Conservation (phyloP, 2,329 filamentous ascomycete species). For the Paraphaeosphaeria minitans region DNA sequence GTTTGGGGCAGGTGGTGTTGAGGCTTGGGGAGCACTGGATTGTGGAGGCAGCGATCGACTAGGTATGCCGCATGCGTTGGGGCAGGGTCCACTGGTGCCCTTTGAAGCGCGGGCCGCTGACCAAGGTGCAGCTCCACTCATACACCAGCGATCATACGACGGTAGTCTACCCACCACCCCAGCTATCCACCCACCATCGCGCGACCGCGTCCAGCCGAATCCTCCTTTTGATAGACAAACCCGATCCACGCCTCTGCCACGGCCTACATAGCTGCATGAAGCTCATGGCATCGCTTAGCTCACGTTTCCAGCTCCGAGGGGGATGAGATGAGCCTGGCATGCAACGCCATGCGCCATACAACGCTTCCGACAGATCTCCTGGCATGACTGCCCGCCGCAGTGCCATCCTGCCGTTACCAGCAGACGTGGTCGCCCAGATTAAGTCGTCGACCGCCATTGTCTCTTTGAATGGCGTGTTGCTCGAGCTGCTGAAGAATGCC, state of each 20-base stretch:
- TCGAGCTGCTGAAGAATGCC: constrained; percentile 79
- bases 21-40: constrained; percentile 8
- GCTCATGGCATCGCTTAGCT: constrained; percentile 17
- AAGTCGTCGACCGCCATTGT: constrained; percentile 83
- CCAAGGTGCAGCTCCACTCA: constrained; percentile 4
- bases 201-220: background rate
- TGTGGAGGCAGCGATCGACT: constrained; percentile 6
- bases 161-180: background rate
- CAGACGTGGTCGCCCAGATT: constrained; percentile 75
- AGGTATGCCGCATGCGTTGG: background rate
- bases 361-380: background rate
- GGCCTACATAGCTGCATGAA: background rate
- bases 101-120: constrained; percentile 6
- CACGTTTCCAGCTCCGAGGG: constrained; percentile 8
- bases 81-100: constrained; percentile 11
- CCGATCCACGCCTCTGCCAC: background rate
- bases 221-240: background rate
- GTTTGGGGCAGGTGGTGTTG: constrained; percentile 7
- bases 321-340: constrained; percentile 8
- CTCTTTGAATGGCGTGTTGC: constrained; percentile 71
- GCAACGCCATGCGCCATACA: constrained; percentile 22
- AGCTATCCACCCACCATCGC: constrained; percentile 1
- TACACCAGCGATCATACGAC: constrained; percentile 7
- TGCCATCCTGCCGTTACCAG: constrained; percentile 69
- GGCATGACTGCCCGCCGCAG: constrained; percentile 6